A percentile compares a stretch with the other conserved stretches of the same genome.
phyloP scores from a whole-genome alignment of 2,329 filamentous ascomycete species.

The Cladophialophora bantiana region DNA sequence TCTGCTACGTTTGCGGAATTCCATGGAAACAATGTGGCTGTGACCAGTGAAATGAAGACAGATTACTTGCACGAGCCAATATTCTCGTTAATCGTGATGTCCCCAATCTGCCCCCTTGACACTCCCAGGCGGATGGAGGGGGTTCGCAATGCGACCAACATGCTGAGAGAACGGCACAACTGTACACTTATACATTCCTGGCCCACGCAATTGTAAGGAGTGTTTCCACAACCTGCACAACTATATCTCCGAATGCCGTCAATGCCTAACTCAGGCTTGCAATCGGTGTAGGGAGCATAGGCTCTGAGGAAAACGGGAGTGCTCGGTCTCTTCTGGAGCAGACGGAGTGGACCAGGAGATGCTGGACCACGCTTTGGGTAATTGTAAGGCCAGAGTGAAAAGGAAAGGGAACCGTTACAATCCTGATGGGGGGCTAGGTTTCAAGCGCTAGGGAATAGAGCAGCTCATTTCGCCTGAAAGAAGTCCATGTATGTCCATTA shows the following conservation, averaged over 20 bases:
- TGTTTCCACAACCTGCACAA: conserved; percentile 31
- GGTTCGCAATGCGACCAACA: conserved; percentile 20
- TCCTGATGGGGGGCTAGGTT: neutral
- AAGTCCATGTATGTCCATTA: no score
- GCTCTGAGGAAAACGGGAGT: conserved; percentile 14
- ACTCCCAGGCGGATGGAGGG: conserved; percentile 6
- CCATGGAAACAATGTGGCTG: conserved; percentile 44
- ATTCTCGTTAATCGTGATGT: conserved; percentile 32
- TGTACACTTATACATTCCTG: conserved; percentile 33
- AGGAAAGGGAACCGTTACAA: no score
- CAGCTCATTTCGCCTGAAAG: neutral
- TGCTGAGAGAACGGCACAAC: conserved; percentile 34
- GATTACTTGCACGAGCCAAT: conserved; percentile 36
- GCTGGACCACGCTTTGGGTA: neutral
- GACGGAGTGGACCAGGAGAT: neutral
- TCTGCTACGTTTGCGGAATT: conserved; percentile 45
- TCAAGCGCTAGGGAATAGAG: neutral
- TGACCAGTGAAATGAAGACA: conserved; percentile 41
- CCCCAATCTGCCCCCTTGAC: conserved; percentile 19
- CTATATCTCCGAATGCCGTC: conserved; percentile 34
- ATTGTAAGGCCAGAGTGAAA: neutral
- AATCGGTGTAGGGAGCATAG: conserved; percentile 30
- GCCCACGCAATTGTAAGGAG: conserved; percentile 28
- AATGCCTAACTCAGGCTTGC: conserved; percentile 32
- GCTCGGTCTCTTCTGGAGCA: neutral